Evolutionary conservation across 176 grass and related monocot species (phyloP).

Genomic region (Zoysia japonica): DNA sequence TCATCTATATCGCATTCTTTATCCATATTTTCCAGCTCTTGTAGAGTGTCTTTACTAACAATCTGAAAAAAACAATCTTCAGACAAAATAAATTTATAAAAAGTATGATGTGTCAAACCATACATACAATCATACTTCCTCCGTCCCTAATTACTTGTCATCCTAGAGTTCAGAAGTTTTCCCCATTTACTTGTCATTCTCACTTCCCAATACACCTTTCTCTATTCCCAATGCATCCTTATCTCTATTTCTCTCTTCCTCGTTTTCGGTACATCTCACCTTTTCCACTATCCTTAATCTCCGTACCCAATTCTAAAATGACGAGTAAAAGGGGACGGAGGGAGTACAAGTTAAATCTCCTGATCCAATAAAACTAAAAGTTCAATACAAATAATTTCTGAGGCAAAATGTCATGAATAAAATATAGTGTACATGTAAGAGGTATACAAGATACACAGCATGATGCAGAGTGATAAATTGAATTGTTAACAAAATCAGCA

Average conservation of each 20-base stretch:
- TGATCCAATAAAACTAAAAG: conserved; percentile 28
- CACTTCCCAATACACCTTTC: too few species aligned
- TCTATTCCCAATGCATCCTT: too few species aligned
- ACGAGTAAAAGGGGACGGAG: too few species aligned
- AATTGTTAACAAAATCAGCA: conserved; percentile 17
- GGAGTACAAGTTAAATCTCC: conserved; percentile 13
- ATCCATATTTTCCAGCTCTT: conserved; percentile 87
- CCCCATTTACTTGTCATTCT: too few species aligned
- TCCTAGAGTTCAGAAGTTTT: too few species aligned
- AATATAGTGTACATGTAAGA: conserved; percentile 14
- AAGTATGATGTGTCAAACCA: conserved; percentile 22
- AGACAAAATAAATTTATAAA: conserved; percentile 37
- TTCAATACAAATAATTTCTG: conserved; percentile 1
- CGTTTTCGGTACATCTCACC: too few species aligned
- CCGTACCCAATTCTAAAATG: too few species aligned
- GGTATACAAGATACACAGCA: neutral
- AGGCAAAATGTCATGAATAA: neutral
- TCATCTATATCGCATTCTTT: conserved; percentile 95
- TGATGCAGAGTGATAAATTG: conserved; percentile 9
- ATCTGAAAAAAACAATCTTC: conserved; percentile 52
- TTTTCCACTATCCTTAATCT: too few species aligned
- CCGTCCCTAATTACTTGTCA: too few species aligned
- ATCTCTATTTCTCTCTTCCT: too few species aligned
- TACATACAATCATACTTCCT: neutral
- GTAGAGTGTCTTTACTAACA: conserved; percentile 74